Base-by-base conservation (phyloP, 352 stramenopile species). In the Phytopythium montanum region DNA sequence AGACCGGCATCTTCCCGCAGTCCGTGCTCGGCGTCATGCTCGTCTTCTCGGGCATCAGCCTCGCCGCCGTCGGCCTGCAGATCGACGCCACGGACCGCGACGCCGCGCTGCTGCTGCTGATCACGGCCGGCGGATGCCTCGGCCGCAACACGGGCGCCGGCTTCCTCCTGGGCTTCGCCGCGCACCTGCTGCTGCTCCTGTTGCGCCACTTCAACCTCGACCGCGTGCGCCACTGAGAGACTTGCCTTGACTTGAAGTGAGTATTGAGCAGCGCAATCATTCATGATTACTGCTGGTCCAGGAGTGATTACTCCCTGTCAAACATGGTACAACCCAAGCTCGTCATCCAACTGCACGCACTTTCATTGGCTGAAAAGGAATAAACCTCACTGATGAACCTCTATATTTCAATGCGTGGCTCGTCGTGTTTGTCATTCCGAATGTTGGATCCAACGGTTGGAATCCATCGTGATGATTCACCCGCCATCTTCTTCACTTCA, bases 1-100 rank as follows among this genome's bases (percentile, higher is more conserved):
- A 85, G 42, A 76, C 66, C 4, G 77, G 77, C 33, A 75, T 87
- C 56, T 87, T 87, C 56, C 77, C 77, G 23, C 59, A 72, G 18
- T 87, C 71, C 6, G 77, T 82, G 45, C 68, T 87, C 28, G 77
- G 77, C 26, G 77, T 87, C 28, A 69, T 85, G 64, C 65, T 87
- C 60, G 71, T 85, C 45, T 85, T 87, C 60, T 81, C 70, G 28
- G 77, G 77, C 16, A 51, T 85, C 21, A 83, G 68, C 28, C 69
- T 87, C 56, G 70, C 75, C 4, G 57, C 64, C 2, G 77, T 87
- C 5, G 77, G 77, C 4, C 29, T 87, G 21, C 80, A 87, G 21
- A 59, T 82, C 50, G 77, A 85, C 67, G 56, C 55, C n/a, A 60
- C 39, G 38, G 75, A 74, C 58, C 39, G 56, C 9, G 64, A 81